These are phyloP conservation scores for Abrus pulchellus DNA, from an alignment of 306 rosid genomes.

Conservation along the genomic window DNA sequence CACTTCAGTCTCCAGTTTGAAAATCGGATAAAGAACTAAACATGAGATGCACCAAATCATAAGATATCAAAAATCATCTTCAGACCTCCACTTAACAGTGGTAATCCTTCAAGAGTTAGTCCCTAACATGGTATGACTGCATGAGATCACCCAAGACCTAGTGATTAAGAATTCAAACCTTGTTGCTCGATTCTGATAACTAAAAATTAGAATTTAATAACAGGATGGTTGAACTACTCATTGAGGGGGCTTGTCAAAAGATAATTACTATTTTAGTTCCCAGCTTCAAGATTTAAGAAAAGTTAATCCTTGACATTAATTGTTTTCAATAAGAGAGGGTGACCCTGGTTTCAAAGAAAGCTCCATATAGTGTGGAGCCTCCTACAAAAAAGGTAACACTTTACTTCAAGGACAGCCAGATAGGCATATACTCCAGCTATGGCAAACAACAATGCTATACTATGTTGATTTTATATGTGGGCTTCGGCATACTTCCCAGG, in stretches of 20 bases:
- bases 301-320: background rate
- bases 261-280: conserved; percentile 31
- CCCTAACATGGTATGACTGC: conserved; percentile 36
- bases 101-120: conserved; percentile 22
- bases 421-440: conserved; percentile 6
- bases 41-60: conserved; percentile 15
- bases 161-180: conserved; percentile 33
- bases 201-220: conserved; percentile 27
- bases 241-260: conserved; percentile 32
- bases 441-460: background rate
- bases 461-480: background rate
- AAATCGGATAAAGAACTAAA: conserved; percentile 28
- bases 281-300: conserved; percentile 20
- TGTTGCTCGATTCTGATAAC: conserved; percentile 13
- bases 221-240: conserved; percentile 17
- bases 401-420: conserved; percentile 13
- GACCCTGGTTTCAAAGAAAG: conserved; percentile 26
- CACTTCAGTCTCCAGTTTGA: conserved; percentile 29
- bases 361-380: conserved; percentile 1
- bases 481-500: conserved; percentile 5
- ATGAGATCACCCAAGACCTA: conserved; percentile 32
- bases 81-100: background rate
- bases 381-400: conserved; percentile 4
- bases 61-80: background rate
- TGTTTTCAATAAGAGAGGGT: conserved; percentile 24